Base-by-base conservation (phyloP, 176 grass and related monocot genomes). In the Oryza punctata region DNA sequence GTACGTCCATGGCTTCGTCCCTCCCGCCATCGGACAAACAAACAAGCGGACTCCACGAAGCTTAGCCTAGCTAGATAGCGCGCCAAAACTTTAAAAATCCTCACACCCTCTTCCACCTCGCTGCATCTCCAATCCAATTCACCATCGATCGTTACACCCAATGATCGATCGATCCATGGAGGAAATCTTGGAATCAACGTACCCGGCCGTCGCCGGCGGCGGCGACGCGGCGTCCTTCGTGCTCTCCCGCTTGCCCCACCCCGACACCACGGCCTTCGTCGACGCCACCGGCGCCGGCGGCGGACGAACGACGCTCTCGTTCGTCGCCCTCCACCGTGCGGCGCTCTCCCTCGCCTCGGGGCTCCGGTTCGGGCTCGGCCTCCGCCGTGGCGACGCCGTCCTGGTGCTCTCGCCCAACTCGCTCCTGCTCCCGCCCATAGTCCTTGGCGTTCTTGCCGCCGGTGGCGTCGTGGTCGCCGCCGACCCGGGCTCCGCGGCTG, bases 301-400 rank as follows among this genome's bases (percentile, higher is more conserved):
- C 2, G 8, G 47, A 12, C 47, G 47, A 14, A 16, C 47, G 14
- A 6, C 10, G 19, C 82, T 94, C 88, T 83, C 88, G 13, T 94
- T 91, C 83, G 11, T 1, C 1, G 59, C 47, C 12, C 82, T 91
- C 47, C 84, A 77, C 41, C 67, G 76, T 1, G 69, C 65, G 19
- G 89, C 76, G 46, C 89, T 91, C 89, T 84, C 89, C 66, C 89
- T 94, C 60, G 86, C 88, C 38, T 63, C 86, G 14, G 83, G 61
- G 8, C 92, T 94, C 25, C 83, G 83, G 24, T 70, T 77, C 60
- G 89, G 79, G 23, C 76, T 94, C 25, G 88, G 83, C 15, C 38
- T 94, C 86, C 89, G 71, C 1, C 70, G 83, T 11, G 86, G 89
- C 40, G 80, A 91, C 46, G 83, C 84, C 47, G 86, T 91, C 40